Conservation (phyloP, 2,329 filamentous ascomycete genomes). For the Neonectria sp. region DNA sequence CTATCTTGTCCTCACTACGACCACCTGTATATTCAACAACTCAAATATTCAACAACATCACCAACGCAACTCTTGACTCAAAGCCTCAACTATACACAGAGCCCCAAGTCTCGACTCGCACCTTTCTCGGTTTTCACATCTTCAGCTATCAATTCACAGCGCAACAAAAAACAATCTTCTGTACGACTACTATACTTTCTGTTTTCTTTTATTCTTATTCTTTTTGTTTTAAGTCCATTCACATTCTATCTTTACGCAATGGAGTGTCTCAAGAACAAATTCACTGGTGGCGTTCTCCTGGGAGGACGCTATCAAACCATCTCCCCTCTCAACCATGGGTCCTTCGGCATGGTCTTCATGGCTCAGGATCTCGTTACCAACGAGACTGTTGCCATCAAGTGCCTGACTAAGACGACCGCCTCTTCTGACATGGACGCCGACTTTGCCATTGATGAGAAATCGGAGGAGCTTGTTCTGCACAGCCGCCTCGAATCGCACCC, state of each 20-base stretch:
- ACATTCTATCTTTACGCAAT: slow-evolving; percentile 56
- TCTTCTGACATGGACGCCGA: slow-evolving; percentile 72
- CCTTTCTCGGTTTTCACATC: slow-evolving; percentile 12
- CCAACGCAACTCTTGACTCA: slow-evolving; percentile 37
- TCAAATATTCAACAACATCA: slow-evolving; percentile 40
- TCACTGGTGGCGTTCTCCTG: slow-evolving; percentile 84
- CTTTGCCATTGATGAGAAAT: slow-evolving; percentile 85
- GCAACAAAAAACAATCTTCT: slow-evolving; percentile 46
- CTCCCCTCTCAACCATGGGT: slow-evolving; percentile 97
- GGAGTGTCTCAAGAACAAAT: slow-evolving; percentile 90
- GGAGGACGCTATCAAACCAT: slow-evolving; percentile 92
- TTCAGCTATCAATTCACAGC: slow-evolving; percentile 30
- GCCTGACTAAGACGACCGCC: slow-evolving; percentile 86
- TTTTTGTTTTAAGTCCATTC: slow-evolving; percentile 35
- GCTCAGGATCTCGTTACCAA: slow-evolving; percentile 85
- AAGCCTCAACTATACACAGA: slow-evolving; percentile 31
- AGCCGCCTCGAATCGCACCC: slow-evolving; percentile 83
- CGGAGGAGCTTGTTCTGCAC: slow-evolving; percentile 86
- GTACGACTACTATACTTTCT: slow-evolving; percentile 49
- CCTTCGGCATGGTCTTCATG: slow-evolving; percentile 98
- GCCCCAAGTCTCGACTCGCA: slow-evolving; percentile 31
- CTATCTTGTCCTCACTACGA: slow-evolving; percentile 42
- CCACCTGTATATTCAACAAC: slow-evolving; percentile 54
- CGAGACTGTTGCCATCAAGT: slow-evolving; percentile 94
- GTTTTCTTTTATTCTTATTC: slow-evolving; percentile 34